A percentile compares a stretch with the other conserved stretches of the same genome.
These are phyloP conservation scores for Entoloma clypeatum DNA, from an alignment of 1,284 basidiomycete genomes.

Conservation along the genomic window DNA sequence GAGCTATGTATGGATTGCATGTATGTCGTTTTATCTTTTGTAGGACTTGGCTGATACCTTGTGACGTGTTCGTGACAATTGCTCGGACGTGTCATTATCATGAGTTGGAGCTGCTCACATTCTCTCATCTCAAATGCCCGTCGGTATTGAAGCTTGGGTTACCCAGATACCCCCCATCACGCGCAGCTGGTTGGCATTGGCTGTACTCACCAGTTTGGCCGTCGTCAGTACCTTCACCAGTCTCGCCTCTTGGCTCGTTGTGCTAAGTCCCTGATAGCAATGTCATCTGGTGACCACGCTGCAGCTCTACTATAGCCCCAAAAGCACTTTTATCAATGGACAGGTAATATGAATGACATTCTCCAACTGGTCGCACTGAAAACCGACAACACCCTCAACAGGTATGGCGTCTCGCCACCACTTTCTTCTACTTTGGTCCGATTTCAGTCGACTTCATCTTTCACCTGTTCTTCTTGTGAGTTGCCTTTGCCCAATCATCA, in stretches of 20 bases:
- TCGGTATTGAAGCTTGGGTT: slow-evolving; percentile 80
- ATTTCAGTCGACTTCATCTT: slow-evolving; percentile 94
- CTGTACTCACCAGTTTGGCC: slow-evolving; percentile 76
- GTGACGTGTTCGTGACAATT: slow-evolving; percentile 13
- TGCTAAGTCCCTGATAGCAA: slow-evolving; percentile 55
- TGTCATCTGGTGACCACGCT: slow-evolving; percentile 85
- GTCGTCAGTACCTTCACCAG: slow-evolving; percentile 56
- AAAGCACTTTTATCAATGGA: slow-evolving; percentile 73
- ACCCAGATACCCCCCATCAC: slow-evolving; percentile 88
- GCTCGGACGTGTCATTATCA: slow-evolving; percentile 11
- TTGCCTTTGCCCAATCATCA: neutral
- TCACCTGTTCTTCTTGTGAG: slow-evolving; percentile 97
- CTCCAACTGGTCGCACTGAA: neutral
- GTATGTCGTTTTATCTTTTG: slow-evolving; percentile 7
- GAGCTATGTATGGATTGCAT: too few species aligned
- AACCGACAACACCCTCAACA: slow-evolving; percentile 31
- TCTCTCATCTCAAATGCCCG: slow-evolving; percentile 49
- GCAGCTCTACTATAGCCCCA: slow-evolving; percentile 90
- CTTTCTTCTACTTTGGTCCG: slow-evolving; percentile 94
- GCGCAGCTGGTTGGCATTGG: slow-evolving; percentile 74
- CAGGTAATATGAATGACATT: slow-evolving; percentile 50
- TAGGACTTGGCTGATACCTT: too few species aligned
- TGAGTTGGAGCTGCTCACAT: slow-evolving; percentile 1
- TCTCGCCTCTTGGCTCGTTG: neutral
- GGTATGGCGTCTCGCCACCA: slow-evolving; percentile 87